Evolutionary conservation across 768 basidiomycete genomes (phyloP).

Genomic region (Amanita exitialis): DNA sequence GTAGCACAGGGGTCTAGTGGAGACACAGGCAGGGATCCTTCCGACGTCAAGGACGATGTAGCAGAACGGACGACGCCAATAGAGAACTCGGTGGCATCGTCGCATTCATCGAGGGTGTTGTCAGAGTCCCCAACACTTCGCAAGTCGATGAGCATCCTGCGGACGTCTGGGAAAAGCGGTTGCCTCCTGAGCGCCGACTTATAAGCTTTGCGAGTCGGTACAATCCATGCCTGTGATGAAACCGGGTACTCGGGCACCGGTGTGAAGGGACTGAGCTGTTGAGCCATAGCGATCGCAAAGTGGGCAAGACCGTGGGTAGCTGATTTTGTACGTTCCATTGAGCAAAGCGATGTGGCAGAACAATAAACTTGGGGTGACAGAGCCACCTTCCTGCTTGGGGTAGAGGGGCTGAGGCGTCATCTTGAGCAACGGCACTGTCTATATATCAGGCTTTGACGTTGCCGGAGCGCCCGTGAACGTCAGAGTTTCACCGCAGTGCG

Average conservation of each 20-base stretch:
- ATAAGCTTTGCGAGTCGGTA: background rate
- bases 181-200: background rate
- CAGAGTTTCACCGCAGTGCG: background rate
- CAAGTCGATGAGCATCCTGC: conserved; percentile 2
- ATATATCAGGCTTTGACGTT: background rate
- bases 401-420: background rate
- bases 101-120: background rate
- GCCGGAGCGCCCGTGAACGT: background rate
- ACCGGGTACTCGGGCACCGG: background rate
- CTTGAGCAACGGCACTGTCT: background rate
- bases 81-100: background rate
- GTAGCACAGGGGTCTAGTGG: background rate
- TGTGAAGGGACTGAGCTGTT: background rate
- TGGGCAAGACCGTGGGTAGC: background rate
- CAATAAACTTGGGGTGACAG: background rate
- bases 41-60: background rate
- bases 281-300: background rate
- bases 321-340: background rate
- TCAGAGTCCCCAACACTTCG: background rate
- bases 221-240: conserved; percentile 4
- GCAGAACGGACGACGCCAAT: background rate
- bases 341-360: background rate
- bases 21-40: background rate
- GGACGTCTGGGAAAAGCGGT: conserved; percentile 2
- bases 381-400: background rate